These are phyloP conservation scores for Cryptosporidium xiaoi DNA, from an alignment of 169 alveolate genomes.

Conservation along the genomic window DNA sequence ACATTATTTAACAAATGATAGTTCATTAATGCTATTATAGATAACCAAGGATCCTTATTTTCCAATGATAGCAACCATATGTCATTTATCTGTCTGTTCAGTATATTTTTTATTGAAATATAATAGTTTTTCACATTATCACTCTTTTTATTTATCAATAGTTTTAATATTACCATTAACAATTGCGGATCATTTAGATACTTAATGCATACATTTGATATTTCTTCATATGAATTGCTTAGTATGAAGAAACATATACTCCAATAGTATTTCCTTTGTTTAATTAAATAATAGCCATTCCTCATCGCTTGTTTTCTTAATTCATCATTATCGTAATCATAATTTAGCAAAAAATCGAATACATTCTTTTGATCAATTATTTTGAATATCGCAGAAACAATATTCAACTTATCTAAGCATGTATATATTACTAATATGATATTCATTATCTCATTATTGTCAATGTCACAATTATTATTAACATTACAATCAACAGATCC, in stretches of 20 bases:
- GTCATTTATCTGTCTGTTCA: slow-evolving; percentile 9
- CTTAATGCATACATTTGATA: slow-evolving; percentile 28
- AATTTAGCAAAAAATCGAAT: slow-evolving; percentile 54
- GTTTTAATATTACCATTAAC: slow-evolving; percentile 11
- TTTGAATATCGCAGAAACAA: slow-evolving; percentile 72
- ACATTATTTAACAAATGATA: slow-evolving; percentile 2
- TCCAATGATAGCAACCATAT: slow-evolving; percentile 19
- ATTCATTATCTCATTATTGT: slow-evolving; percentile 12
- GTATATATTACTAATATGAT: slow-evolving; percentile 37
- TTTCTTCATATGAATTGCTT: slow-evolving; percentile 43
- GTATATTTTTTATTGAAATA: not conserved
- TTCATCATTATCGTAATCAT: slow-evolving; percentile 12
- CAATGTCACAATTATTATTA: not conserved
- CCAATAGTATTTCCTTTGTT: slow-evolving; percentile 51
- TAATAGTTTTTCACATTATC: not conserved
- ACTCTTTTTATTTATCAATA: slow-evolving; percentile 11
- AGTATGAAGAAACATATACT: slow-evolving; percentile 56
- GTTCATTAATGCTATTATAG: slow-evolving; percentile 37
- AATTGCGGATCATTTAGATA: slow-evolving; percentile 68
- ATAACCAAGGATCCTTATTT: slow-evolving; percentile 47
- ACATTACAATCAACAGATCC: not conserved
- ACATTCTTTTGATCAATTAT: slow-evolving; percentile 52
- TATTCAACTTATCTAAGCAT: slow-evolving; percentile 40
- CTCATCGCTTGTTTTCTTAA: slow-evolving; percentile 56
- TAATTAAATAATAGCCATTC: slow-evolving; percentile 62